Evolutionary conservation across 768 basidiomycete genomes (phyloP).

Genomic region (Hypholoma sublateritium): DNA sequence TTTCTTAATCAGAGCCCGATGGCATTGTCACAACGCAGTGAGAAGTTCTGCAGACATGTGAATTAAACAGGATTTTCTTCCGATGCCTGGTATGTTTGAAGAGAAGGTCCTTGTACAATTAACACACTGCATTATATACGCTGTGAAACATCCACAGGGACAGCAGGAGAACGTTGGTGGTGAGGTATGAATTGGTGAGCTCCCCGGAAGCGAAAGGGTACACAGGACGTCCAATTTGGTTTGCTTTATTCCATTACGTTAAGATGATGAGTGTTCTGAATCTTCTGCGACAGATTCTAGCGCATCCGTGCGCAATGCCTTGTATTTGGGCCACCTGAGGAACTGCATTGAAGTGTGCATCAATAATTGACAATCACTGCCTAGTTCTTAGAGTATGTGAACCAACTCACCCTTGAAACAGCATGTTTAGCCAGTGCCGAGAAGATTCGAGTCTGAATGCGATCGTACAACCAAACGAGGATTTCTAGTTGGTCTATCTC

Average conservation of each 20-base stretch:
- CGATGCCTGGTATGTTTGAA: neutral
- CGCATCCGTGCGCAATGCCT: neutral
- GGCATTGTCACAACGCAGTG: conserved; percentile 39
- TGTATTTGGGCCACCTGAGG: neutral
- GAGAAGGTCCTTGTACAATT: neutral
- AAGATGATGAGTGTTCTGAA: neutral
- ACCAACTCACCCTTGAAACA: neutral
- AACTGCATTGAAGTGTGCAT: neutral
- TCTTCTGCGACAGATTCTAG: neutral
- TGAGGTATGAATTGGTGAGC: neutral
- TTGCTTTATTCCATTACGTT: neutral
- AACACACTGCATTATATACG: neutral
- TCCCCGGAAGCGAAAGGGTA: too few species aligned
- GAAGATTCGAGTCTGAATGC: conserved; percentile 2
- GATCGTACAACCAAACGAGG: conserved; percentile 5
- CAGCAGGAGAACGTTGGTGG: neutral
- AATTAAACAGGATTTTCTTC: too few species aligned
- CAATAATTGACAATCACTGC: neutral
- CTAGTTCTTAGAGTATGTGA: too few species aligned
- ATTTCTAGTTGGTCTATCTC: conserved; percentile 3
- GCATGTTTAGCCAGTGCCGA: neutral
- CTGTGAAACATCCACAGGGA: neutral
- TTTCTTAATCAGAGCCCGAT: conserved; percentile 38
- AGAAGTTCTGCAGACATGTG: too few species aligned
- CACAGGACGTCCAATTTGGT: too few species aligned